Evolutionary conservation across 179 eudicot genomes (phyloP).

Genomic region (Beta corolliflora): DNA sequence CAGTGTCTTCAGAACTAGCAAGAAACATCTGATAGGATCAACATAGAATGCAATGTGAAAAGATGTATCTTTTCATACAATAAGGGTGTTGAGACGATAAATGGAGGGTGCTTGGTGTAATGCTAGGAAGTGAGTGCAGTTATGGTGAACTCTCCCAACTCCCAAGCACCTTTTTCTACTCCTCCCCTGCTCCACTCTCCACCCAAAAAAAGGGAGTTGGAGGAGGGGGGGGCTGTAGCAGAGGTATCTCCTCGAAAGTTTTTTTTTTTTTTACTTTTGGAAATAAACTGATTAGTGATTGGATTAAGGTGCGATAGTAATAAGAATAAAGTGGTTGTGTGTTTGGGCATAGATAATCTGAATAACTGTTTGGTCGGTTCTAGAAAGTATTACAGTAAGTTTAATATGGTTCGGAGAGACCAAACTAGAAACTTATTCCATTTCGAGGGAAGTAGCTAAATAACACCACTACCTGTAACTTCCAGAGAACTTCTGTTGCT

Average conservation of each 20-base stretch:
- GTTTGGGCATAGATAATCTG: background rate
- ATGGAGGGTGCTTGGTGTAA: background rate
- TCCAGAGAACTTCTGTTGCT: no score
- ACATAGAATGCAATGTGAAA: background rate
- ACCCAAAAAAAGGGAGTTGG: background rate
- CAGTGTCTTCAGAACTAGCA: background rate
- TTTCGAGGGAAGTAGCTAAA: no score
- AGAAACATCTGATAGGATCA: background rate
- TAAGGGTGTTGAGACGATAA: background rate
- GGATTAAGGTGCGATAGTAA: background rate
- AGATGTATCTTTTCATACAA: background rate
- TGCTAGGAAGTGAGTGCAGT: background rate
- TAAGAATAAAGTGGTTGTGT: background rate
- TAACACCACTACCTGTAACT: no score
- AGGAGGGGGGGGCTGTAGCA: background rate
- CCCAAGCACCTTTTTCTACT: no score
- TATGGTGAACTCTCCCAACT: no score
- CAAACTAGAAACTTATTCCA: no score
- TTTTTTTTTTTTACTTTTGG: no score
- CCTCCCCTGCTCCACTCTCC: no score
- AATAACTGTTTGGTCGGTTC: background rate
- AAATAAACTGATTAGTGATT: background rate
- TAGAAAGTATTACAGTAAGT: background rate
- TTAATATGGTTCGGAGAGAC: no score
- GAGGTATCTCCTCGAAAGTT: no score